Evolutionary conservation across 306 rosid genomes (phyloP).

Genomic region (Hylodesmum podocarpum): DNA sequence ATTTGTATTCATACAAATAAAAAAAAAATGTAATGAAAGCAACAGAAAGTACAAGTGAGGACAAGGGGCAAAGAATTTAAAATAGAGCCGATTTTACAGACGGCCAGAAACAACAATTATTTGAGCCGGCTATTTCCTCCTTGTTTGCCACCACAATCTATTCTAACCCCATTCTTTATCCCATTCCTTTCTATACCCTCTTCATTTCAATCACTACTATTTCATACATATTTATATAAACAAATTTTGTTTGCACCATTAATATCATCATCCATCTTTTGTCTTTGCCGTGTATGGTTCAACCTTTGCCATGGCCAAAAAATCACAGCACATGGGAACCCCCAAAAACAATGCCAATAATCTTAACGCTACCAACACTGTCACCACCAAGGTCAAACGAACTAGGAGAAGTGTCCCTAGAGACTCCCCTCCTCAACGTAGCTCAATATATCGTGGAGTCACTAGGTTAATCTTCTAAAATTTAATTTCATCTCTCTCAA

Average conservation of each 20-base stretch:
- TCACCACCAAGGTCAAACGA: background rate
- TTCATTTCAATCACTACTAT: background rate
- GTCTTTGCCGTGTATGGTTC: background rate
- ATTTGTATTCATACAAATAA: too few relatives aligned
- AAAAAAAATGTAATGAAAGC: slow-evolving; percentile 33
- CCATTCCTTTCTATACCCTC: slow-evolving; percentile 32
- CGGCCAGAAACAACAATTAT: slow-evolving; percentile 46
- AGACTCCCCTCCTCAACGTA: slow-evolving; percentile 11
- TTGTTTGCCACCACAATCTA: slow-evolving; percentile 33
- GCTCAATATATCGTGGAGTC: slow-evolving; percentile 9
- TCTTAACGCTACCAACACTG: background rate
- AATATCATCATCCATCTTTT: background rate
- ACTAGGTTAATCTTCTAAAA: background rate
- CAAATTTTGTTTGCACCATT: too few relatives aligned
- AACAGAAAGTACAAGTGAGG: slow-evolving; percentile 17
- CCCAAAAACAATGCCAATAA: slow-evolving; percentile 10
- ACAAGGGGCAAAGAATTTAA: slow-evolving; percentile 29
- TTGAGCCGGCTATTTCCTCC: slow-evolving; percentile 42
- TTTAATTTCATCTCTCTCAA: too few relatives aligned
- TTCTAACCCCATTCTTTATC: slow-evolving; percentile 21
- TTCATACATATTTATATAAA: background rate
- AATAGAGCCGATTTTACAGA: slow-evolving; percentile 39
- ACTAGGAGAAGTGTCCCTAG: slow-evolving; percentile 3
- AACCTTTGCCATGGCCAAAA: slow-evolving; percentile 45
- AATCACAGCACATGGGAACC: too few relatives aligned